Percentiles rank a stretch among this genome's conserved stretches.
These are phyloP conservation scores for Zarea fungicola DNA, from an alignment of 2,329 filamentous ascomycete species.

Conservation along the genomic window DNA sequence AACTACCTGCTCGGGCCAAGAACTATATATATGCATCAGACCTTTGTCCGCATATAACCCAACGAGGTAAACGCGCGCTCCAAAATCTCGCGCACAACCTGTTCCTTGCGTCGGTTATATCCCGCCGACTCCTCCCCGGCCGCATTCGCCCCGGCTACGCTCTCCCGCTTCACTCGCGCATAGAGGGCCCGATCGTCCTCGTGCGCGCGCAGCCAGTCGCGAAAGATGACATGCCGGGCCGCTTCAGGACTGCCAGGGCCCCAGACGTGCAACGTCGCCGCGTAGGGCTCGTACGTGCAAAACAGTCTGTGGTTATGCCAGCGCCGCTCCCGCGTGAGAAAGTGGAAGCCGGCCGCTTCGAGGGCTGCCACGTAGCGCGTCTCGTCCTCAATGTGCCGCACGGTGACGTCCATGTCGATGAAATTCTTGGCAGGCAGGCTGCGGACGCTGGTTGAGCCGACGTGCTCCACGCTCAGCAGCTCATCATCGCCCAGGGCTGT, in stretches of 20 bases:
- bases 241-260: slow-evolving; percentile 37
- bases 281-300: slow-evolving; percentile 27
- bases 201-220: slow-evolving; percentile 36
- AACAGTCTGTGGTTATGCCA: slow-evolving; percentile 48
- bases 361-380: slow-evolving; percentile 37
- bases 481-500: slow-evolving; percentile 29
- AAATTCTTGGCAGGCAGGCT: slow-evolving; percentile 45
- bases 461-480: slow-evolving; percentile 36
- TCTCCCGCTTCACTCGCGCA: slow-evolving; percentile 29
- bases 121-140: slow-evolving; percentile 28
- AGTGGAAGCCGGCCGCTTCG: slow-evolving; percentile 39
- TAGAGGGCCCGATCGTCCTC: slow-evolving; percentile 36
- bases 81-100: slow-evolving; percentile 34
- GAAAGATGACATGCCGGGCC: slow-evolving; percentile 38
- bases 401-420: slow-evolving; percentile 47
- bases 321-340: slow-evolving; percentile 38
- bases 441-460: slow-evolving; percentile 47
- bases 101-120: slow-evolving; percentile 39
- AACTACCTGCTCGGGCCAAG: too few relatives aligned
- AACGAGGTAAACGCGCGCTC: neutral
- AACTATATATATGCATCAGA: too few relatives aligned
- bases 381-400: slow-evolving; percentile 36
- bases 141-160: slow-evolving; percentile 23
- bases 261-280: slow-evolving; percentile 45
- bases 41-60: neutral